Base-by-base conservation (phyloP, 2,329 filamentous ascomycete genomes). In the Chrysosporium queenslandicum region DNA sequence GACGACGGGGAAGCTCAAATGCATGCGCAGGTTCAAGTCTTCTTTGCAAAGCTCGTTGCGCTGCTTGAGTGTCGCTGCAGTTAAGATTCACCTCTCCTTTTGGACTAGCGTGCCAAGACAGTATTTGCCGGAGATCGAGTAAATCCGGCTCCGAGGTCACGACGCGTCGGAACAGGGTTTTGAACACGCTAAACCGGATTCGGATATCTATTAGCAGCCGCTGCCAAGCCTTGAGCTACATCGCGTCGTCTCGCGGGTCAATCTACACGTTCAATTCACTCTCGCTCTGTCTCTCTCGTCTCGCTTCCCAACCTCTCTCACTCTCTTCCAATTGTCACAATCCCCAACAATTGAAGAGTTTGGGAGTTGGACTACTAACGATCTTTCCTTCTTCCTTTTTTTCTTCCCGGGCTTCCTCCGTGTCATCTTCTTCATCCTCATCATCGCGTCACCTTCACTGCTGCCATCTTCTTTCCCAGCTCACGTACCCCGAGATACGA, bases 291-390 rank as follows among this genome's bases (percentile, higher is more conserved):
- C 14, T 39, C n/a, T 42, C 37, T 16, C 41, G 37, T 50, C 29
- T 46, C 21, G 34, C 18, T 39, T 45, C 42, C 43, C 50, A 47
- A 48, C 34, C 34, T 46, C 46, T 30, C 42, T 58, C 54, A 56
- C 54, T 53, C 54, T 56, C 56, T 56, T 48, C 54, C 52, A 29
- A 18, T 46, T 46, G 18, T n/a, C 23, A 25, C 16, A 3, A 46
- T 36, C n/a, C 39, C 25, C n/a, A 16, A 6, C 32, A 40, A 36
- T 21, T 42, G 23, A 40, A 12, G 23, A 39, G 39, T 32, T 34
- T 50, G 36, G 34, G 29, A 14, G 47, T 23, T 41, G 32, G 27
- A 29, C 11, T 11, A 1, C n/a, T 42, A 2, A 42, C 12, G 9
- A 12, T 30, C 25, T 9, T 36, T 23, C 21, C 27, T 18, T 30